Conservation (phyloP, 768 basidiomycete genomes). For the Kwoniella sp. region DNA sequence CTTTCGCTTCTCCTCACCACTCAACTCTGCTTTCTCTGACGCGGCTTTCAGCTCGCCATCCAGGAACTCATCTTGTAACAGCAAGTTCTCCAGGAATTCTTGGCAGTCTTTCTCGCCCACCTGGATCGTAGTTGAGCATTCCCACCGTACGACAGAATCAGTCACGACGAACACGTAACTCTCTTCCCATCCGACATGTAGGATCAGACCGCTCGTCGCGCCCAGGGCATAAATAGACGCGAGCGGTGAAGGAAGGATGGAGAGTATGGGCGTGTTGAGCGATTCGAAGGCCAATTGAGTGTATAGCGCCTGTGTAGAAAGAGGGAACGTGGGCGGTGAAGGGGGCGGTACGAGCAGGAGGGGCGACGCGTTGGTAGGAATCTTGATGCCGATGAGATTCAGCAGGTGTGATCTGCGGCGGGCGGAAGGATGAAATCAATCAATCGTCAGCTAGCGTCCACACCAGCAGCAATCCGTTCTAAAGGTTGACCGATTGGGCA, state of each 20-base stretch:
- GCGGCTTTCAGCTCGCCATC: conserved; percentile 28
- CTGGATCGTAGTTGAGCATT: conserved; percentile 39
- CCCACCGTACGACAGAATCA: conserved; percentile 48
- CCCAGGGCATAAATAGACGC: conserved; percentile 51
- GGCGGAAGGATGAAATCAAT: background rate
- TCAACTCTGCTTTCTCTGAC: conserved; percentile 7
- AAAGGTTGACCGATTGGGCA: background rate
- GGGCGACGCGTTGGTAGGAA: conserved; percentile 42
- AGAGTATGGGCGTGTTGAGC: conserved; percentile 50
- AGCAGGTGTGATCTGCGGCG: conserved; percentile 35
- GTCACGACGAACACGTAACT: conserved; percentile 38
- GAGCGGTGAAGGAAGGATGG: conserved; percentile 42
- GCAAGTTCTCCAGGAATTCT: conserved; percentile 30
- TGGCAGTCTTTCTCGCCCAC: conserved; percentile 47
- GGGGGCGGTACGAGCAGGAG: conserved; percentile 51
- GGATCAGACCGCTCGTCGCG: conserved; percentile 44
- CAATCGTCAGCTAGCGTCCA: background rate
- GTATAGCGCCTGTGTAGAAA: conserved; percentile 40
- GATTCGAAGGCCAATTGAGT: conserved; percentile 51
- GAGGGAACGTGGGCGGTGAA: conserved; percentile 39
- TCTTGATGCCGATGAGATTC: conserved; percentile 33
- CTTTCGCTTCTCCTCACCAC: conserved; percentile 23
- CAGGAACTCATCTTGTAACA: conserved; percentile 34
- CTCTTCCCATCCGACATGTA: conserved; percentile 42
- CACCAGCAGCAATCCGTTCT: background rate